Evolutionary conservation across 305 asterid genomes (phyloP).

Genomic region (Solanum hybrid): DNA sequence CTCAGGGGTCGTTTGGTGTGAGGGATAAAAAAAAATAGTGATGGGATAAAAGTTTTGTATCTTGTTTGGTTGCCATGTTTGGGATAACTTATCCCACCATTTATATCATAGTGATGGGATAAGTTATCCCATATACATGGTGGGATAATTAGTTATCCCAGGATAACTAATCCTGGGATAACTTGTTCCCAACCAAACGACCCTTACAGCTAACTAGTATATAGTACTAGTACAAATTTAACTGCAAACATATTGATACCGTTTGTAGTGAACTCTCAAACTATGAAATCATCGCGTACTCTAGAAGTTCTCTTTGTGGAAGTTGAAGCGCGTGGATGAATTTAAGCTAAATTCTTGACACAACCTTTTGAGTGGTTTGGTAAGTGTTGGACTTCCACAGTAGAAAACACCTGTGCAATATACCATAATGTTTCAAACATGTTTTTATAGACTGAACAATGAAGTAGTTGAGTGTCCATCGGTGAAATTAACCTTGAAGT

Average conservation of each 20-base stretch:
- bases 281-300: neutral
- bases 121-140: too few species aligned
- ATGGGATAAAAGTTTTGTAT: too few species aligned
- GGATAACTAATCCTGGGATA: too few species aligned
- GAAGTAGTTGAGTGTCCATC: neutral
- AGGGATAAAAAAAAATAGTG: too few species aligned
- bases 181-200: too few species aligned
- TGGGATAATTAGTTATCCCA: too few species aligned
- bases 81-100: too few species aligned
- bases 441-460: neutral
- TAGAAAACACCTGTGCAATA: slow-evolving; percentile 75
- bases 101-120: too few species aligned
- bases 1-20: too few species aligned
- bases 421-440: neutral
- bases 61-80: too few species aligned
- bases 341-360: slow-evolving; percentile 62
- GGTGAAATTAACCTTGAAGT: neutral
- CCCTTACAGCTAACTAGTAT: neutral
- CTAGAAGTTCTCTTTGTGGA: slow-evolving; percentile 89
- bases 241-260: neutral
- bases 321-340: slow-evolving; percentile 57
- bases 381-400: slow-evolving; percentile 64
- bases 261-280: neutral
- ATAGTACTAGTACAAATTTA: neutral
- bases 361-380: slow-evolving; percentile 35